A percentile compares a stretch with the other conserved stretches of the same genome.
Evolutionary conservation across 2,329 filamentous ascomycete species (phyloP).

Genomic region (Botrytis aclada): DNA sequence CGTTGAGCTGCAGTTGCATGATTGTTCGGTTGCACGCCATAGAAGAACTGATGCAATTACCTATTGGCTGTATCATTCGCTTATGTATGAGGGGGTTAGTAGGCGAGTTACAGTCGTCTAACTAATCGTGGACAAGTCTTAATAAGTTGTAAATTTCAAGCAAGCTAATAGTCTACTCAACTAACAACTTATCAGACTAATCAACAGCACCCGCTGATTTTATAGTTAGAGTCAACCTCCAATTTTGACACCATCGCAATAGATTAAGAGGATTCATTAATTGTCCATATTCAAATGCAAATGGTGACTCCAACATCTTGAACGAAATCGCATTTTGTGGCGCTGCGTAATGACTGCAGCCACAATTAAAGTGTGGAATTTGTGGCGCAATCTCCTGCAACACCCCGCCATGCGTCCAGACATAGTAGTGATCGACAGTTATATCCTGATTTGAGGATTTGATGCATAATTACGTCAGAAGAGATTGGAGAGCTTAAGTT

Average conservation of each 20-base stretch:
- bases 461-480: constrained; percentile 13
- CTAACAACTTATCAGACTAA: background rate
- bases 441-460: constrained; percentile 1
- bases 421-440: background rate
- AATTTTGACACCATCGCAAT: background rate
- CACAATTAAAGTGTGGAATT: background rate
- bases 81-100: background rate
- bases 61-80: background rate
- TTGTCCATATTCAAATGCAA: background rate
- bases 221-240: background rate
- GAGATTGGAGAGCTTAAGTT: background rate
- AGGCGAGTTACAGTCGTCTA: background rate
- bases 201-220: background rate
- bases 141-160: background rate
- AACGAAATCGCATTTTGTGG: background rate
- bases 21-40: background rate
- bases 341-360: background rate
- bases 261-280: background rate
- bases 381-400: constrained; percentile 10
- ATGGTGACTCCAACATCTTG: background rate
- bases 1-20: background rate
- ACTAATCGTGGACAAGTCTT: background rate
- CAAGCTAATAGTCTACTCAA: background rate
- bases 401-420: background rate
- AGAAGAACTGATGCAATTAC: background rate